Base-by-base conservation (phyloP, 768 basidiomycete species). In the Phylloporus rhodoxanthus region DNA sequence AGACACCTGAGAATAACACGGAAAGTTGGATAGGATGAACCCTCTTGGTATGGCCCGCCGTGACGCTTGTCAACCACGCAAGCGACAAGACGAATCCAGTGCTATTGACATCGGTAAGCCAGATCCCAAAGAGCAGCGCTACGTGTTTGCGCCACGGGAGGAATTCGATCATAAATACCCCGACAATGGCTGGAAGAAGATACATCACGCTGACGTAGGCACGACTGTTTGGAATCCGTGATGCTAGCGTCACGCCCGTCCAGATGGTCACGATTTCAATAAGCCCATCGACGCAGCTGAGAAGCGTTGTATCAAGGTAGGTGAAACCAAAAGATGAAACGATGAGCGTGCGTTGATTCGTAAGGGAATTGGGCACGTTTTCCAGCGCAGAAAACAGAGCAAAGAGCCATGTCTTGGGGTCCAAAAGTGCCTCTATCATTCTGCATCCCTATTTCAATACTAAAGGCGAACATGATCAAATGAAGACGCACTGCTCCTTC, bases 321-420 rank as follows among this genome's bases (percentile, higher is more conserved):
- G 69, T 75, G 62, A 84, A 88, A 2, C 86, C 86, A 59, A 87
- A 81, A 0, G 79, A 79, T 1, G 76, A 67, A 13, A 85, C 73
- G 48, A 88, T 85, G 53, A 88, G 77, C 51, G 75, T 73, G 5
- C 75, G 67, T 57, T 87, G 85, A 53, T 84, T 85, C 17, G 79
- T 82, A 48, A 79, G 67, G 17, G 82, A 85, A 61, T 82, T 85
- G 1, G 85, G 82, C 14, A 87, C 60, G 49, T 83, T 83, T 58
- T 75, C 69, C 29, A 85, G 64, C 1, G 75, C 78, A 2, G 78
- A 71, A 63, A 85, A 85, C 37, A 86, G 70, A 0, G 84, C 84
- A 56, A 88, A 87, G 25, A 87, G 71, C 85, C 84, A 87, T 0
- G 84, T 85, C 65, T 87, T 88, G 0, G 81, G 78, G 57, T 88